Conservation (phyloP, 345 rosid genomes). For the Litchi chinensis region DNA sequence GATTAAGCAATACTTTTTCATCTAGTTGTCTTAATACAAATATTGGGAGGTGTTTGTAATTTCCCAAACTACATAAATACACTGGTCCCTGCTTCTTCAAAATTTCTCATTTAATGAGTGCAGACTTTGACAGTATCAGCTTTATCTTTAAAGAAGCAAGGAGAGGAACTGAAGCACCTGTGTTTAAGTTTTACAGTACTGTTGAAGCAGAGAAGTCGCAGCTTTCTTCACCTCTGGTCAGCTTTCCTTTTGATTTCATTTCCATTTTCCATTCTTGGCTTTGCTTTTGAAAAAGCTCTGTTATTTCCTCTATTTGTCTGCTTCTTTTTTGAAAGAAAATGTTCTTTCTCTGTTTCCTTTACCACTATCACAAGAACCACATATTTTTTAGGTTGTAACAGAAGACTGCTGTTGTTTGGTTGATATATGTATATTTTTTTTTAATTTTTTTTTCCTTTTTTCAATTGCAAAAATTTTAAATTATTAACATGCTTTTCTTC, state of each 20-base stretch:
- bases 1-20: not conserved
- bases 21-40: not conserved
- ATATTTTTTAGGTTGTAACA: not conserved
- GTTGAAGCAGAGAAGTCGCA: conserved; percentile 5
- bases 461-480: not conserved
- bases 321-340: not conserved
- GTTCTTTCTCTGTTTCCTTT: too few species aligned
- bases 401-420: not conserved
- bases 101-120: not conserved
- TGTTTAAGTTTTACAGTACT: not conserved
- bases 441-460: not conserved
- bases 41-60: not conserved
- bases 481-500: not conserved
- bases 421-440: not conserved
- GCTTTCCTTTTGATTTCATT: conserved; percentile 12
- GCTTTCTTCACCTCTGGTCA: conserved; percentile 6
- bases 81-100: conserved; percentile 4
- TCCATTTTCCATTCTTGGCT: conserved; percentile 9
- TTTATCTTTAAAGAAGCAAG: not conserved
- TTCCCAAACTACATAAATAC: not conserved
- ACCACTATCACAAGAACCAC: not conserved
- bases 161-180: not conserved
- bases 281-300: not conserved
- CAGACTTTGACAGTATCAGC: not conserved
- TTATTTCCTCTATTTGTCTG: not conserved